Conservation (phyloP, 768 basidiomycete species). For the Trametes elegans region DNA sequence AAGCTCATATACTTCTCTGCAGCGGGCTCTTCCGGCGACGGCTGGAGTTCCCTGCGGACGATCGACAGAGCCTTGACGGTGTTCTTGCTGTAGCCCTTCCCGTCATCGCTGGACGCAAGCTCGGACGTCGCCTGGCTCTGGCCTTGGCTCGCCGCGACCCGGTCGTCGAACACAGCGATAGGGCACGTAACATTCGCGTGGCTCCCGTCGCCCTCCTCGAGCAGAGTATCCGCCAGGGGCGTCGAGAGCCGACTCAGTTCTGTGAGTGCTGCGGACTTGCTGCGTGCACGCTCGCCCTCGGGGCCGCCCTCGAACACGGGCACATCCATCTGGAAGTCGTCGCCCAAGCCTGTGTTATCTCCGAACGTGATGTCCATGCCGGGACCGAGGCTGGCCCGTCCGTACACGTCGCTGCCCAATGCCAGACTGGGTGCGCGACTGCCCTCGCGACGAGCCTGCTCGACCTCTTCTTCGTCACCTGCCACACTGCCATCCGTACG, state of each 20-base stretch:
- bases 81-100: slow-evolving; percentile 84
- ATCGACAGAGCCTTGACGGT: slow-evolving; percentile 81
- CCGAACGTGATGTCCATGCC: slow-evolving; percentile 57
- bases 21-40: slow-evolving; percentile 43
- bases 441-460: slow-evolving; percentile 65
- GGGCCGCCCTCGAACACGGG: slow-evolving; percentile 45
- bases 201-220: slow-evolving; percentile 59
- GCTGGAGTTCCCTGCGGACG: slow-evolving; percentile 69
- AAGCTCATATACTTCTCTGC: slow-evolving; percentile 74
- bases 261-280: slow-evolving; percentile 52
- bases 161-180: slow-evolving; percentile 77
- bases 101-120: slow-evolving; percentile 46
- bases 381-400: slow-evolving; percentile 52
- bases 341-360: slow-evolving; percentile 48
- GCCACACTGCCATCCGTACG: slow-evolving; percentile 45
- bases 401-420: slow-evolving; percentile 55
- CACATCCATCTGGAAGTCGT: slow-evolving; percentile 74
- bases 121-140: slow-evolving; percentile 40
- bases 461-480: slow-evolving; percentile 60
- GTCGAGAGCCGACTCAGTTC: slow-evolving; percentile 64
- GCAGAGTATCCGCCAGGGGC: slow-evolving; percentile 51
- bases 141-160: slow-evolving; percentile 48
- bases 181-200: slow-evolving; percentile 73
- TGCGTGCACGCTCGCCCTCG: slow-evolving; percentile 36
- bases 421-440: slow-evolving; percentile 62